A percentile compares a stretch with the other conserved stretches of the same genome.
Conservation (phyloP, 2,329 filamentous ascomycete genomes). For the Alternaria triticina region DNA sequence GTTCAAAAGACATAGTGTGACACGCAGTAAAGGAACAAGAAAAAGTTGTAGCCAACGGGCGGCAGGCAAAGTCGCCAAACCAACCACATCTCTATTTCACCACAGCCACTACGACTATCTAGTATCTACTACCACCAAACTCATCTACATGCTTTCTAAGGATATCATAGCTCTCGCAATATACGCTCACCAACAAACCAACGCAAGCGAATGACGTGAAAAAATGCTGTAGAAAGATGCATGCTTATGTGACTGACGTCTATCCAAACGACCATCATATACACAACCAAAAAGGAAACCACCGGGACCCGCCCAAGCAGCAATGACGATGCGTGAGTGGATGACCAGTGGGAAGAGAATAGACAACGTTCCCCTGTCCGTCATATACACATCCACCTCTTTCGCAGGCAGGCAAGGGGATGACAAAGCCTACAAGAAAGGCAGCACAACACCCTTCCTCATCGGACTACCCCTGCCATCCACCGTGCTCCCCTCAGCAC, state of each 20-base stretch:
- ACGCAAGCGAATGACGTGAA: background rate
- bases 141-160: background rate
- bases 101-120: background rate
- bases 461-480: constrained; percentile 44
- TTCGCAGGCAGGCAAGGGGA: background rate
- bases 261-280: background rate
- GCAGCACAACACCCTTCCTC: constrained; percentile 43
- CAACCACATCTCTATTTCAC: background rate
- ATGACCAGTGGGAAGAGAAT: background rate
- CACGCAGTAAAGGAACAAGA: background rate
- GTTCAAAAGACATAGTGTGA: background rate
- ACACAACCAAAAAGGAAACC: constrained; percentile 6
- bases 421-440: constrained; percentile 28
- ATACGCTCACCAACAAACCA: background rate
- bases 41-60: background rate
- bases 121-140: background rate
- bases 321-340: constrained; percentile 3
- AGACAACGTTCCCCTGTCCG: background rate
- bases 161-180: constrained; percentile 1
- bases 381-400: background rate
- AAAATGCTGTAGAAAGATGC: background rate
- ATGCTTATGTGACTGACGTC: background rate
- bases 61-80: background rate
- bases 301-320: constrained; percentile 9
- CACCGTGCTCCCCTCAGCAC: constrained; percentile 45